Percentiles rank a stretch among this genome's conserved stretches.
phyloP scores from a whole-genome alignment of 202 grass and related monocot genomes.

The Digitaria exilis region DNA sequence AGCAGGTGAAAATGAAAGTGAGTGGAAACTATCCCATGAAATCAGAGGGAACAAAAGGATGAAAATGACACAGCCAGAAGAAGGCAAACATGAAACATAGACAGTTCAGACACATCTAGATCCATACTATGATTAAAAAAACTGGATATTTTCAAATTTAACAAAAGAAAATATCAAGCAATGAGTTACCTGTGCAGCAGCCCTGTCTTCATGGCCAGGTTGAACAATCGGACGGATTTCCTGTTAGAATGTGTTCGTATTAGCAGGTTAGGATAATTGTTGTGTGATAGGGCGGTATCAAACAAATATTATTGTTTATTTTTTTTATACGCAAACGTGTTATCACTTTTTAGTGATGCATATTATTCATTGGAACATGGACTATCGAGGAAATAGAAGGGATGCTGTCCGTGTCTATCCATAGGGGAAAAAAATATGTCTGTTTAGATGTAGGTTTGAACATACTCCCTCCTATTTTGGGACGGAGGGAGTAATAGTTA shows the following conservation, averaged over 20 bases:
- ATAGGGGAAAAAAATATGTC: neutral
- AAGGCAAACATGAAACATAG: neutral
- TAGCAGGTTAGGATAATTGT: constrained; percentile 27
- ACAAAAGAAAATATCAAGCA: constrained; percentile 13
- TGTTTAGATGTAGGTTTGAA: neutral
- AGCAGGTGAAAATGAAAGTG: constrained; percentile 18
- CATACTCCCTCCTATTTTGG: too few relatives aligned
- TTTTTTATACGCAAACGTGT: neutral
- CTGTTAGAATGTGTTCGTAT: constrained; percentile 36
- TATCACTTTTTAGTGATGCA: neutral
- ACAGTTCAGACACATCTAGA: neutral
- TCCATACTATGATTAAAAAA: neutral
- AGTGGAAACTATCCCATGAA: constrained; percentile 15
- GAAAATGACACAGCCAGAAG: constrained; percentile 31
- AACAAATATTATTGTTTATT: neutral
- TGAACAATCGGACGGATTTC: constrained; percentile 60
- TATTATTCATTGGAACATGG: neutral
- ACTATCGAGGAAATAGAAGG: constrained; percentile 7
- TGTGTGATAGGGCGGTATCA: neutral
- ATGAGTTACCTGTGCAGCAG: constrained; percentile 64
- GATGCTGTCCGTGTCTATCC: neutral
- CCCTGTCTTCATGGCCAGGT: constrained; percentile 59
- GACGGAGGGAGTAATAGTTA: too few relatives aligned
- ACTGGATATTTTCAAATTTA: constrained; percentile 14
- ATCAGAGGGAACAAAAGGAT: neutral